Evolutionary conservation across 164 flowering plant genomes (phyloP), one percentile per base, ranked within the genome.

Genomic region (Malania oleifera): DNA sequence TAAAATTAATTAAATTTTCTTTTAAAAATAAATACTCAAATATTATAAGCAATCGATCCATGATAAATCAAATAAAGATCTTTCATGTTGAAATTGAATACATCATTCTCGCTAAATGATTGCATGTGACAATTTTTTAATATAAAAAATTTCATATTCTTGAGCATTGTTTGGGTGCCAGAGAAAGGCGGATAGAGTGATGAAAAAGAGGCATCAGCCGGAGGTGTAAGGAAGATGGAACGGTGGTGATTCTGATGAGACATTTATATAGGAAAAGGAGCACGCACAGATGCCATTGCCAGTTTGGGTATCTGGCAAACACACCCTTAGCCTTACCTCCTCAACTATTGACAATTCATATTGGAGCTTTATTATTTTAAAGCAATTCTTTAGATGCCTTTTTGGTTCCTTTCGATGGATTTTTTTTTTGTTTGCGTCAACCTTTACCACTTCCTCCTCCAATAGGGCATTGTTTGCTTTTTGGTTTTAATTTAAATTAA

Each of bases 281-380:
- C 62, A 52, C 41, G 73, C 62, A 52, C 41, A 61, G 23, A 61
- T 61, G 4, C 66, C 51, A 34, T 70, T 70, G 22, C 70, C 52
- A 51, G 43, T 28, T 63, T 62, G 45, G 67, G 57, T 52, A 22
- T 27, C 25, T 60, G 46, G 14, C 19, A 4, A 31, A 18, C 63
- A 13, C n/a, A n/a, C n/a, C n/a, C n/a, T 11, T 9, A 52, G 11
- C 15, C 47, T 26, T 44, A 41, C n/a, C n/a, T n/a, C n/a, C n/a
- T n/a, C n/a, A n/a, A n/a, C n/a, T n/a, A n/a, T n/a, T n/a, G n/a
- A 23, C 18, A 31, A 31, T 31, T 31, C 9, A 31, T 31, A 4
- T 31, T 31, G 4, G 9, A 4, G 35, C 9, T 31, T 31, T 31
- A 31, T 31, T 31, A 31, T 31, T 9, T 31, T 26, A n/a, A n/a